Conservation (phyloP, 208 protist genomes). For the Phytomonas sp. region DNA sequence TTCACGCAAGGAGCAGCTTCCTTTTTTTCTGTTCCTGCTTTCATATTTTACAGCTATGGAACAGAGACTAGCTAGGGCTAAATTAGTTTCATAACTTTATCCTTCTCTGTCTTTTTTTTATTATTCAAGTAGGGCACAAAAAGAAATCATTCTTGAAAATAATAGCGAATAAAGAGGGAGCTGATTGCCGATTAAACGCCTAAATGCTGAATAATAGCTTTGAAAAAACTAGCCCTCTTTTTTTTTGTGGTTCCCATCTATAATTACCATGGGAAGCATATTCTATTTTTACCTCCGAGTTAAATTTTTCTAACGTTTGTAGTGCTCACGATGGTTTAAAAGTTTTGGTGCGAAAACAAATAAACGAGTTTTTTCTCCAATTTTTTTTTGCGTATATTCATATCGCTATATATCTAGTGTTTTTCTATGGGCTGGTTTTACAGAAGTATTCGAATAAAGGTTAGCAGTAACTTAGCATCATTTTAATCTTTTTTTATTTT, state of each 20-base stretch:
- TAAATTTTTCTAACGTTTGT: not conserved
- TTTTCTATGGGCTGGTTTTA: not conserved
- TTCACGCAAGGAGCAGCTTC: not conserved
- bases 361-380: not conserved
- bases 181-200: slow-evolving; percentile 1
- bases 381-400: not conserved
- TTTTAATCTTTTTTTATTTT: not conserved
- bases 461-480: not conserved
- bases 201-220: slow-evolving; percentile 5
- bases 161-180: not conserved
- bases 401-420: not conserved
- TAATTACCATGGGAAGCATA: not conserved
- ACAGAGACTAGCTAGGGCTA: not conserved
- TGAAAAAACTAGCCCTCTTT: not conserved
- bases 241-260: not conserved
- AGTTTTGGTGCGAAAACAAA: not conserved
- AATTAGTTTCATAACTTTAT: not conserved
- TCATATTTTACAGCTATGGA: not conserved
- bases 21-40: not conserved
- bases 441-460: not conserved
- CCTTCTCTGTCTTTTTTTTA: not conserved
- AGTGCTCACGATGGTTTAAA: not conserved
- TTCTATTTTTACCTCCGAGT: slow-evolving; percentile 10
- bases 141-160: not conserved
- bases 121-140: not conserved